Conservation (phyloP, 371 early-diverging fungal genomes). For the Mucor indicus region DNA sequence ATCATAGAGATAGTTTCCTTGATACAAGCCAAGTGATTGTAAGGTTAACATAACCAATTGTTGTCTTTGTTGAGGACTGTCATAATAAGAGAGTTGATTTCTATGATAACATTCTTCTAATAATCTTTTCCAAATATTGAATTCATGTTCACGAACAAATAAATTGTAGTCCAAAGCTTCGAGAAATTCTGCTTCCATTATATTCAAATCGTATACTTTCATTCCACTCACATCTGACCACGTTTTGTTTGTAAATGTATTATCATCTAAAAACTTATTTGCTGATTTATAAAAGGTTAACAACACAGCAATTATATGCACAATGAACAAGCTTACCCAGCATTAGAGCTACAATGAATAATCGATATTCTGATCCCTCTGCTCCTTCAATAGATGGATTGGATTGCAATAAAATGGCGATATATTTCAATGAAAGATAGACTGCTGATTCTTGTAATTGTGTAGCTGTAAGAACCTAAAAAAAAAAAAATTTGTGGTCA, state of each 20-base stretch:
- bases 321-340: constrained; percentile 25
- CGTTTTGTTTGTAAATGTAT: constrained; percentile 69
- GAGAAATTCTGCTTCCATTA: constrained; percentile 72
- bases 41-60: constrained; percentile 17
- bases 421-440: constrained; percentile 56
- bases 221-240: constrained; percentile 71
- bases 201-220: constrained; percentile 59
- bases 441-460: constrained; percentile 58
- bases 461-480: constrained; percentile 51
- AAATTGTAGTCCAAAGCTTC: constrained; percentile 58
- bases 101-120: constrained; percentile 27
- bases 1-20: neutral
- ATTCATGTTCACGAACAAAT: constrained; percentile 61
- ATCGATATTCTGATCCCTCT: constrained; percentile 73
- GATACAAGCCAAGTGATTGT: constrained; percentile 22
- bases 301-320: no score
- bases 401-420: constrained; percentile 54
- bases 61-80: constrained; percentile 20
- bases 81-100: constrained; percentile 9
- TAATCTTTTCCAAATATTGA: constrained; percentile 29
- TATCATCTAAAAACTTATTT: constrained; percentile 69
- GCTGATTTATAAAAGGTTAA: constrained; percentile 32
- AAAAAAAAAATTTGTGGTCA: neutral
- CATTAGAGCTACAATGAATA: constrained; percentile 80
- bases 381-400: constrained; percentile 62